Percentiles rank a stretch among this genome's conserved stretches.
These are phyloP conservation scores for Pythium phragmitis DNA, from an alignment of 352 stramenopile species.

Conservation along the genomic window DNA sequence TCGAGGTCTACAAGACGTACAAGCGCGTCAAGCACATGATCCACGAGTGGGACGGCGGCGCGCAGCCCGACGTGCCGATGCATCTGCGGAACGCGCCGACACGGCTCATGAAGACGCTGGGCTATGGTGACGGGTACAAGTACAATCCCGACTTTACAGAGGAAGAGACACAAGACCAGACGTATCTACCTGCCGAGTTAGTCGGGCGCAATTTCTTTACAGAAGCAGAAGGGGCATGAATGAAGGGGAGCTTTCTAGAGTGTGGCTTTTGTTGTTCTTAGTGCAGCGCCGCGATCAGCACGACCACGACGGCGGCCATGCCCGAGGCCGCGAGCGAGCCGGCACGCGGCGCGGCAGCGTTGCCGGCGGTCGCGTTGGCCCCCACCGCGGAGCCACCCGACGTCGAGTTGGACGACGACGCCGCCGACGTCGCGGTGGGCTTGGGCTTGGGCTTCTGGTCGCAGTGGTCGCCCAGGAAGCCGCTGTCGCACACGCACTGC, in stretches of 20 bases:
- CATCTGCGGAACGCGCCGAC: constrained; percentile 84
- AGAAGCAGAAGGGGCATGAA: constrained; percentile 12
- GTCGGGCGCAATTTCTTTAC: constrained; percentile 60
- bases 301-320: neutral
- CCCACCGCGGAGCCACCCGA: neutral
- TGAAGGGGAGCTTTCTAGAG: neutral
- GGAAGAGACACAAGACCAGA: constrained; percentile 74
- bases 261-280: neutral
- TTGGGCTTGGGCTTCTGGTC: constrained; percentile 55
- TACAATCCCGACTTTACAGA: constrained; percentile 79
- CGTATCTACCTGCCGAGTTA: constrained; percentile 77
- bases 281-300: constrained; percentile 3
- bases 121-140: constrained; percentile 78
- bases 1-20: constrained; percentile 84
- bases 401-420: constrained; percentile 1
- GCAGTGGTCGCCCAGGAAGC: constrained; percentile 68
- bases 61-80: constrained; percentile 70
- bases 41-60: constrained; percentile 45
- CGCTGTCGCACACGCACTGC: constrained; percentile 53
- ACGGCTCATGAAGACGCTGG: constrained; percentile 72
- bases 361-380: constrained; percentile 5
- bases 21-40: constrained; percentile 75
- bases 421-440: neutral
- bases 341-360: neutral
- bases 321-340: constrained; percentile 2